Evolutionary conservation across 441 rosid genomes (phyloP).

Genomic region (Viola pubescens): DNA sequence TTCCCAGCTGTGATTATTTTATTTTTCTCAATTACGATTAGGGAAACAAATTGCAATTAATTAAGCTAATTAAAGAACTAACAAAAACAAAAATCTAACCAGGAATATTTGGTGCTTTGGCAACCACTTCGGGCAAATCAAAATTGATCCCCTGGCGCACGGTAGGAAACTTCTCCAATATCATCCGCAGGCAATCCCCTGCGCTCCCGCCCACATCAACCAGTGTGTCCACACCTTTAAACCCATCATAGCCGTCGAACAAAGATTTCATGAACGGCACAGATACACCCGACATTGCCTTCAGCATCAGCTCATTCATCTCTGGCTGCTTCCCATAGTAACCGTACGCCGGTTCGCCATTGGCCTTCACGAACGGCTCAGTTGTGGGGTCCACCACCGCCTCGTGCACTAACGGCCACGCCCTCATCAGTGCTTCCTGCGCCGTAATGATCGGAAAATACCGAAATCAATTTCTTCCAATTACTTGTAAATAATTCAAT

Average conservation of each 20-base stretch:
- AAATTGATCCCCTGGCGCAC: constrained; percentile 66
- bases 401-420: constrained; percentile 74
- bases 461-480: background rate
- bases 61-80: background rate
- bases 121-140: constrained; percentile 66
- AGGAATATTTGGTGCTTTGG: constrained; percentile 50
- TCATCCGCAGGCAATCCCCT: constrained; percentile 65
- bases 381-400: constrained; percentile 55
- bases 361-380: constrained; percentile 74
- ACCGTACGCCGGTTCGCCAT: constrained; percentile 57
- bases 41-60: background rate
- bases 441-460: too few species aligned
- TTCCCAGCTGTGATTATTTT: too few species aligned
- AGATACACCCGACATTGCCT: constrained; percentile 64
- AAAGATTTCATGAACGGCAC: constrained; percentile 61
- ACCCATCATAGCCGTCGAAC: constrained; percentile 61
- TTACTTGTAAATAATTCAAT: background rate
- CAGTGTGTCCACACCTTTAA: constrained; percentile 39
- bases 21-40: too few species aligned
- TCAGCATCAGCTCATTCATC: constrained; percentile 58
- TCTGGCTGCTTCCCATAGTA: constrained; percentile 70
- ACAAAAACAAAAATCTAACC: constrained; percentile 24
- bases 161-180: constrained; percentile 46
- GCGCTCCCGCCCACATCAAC: constrained; percentile 93
- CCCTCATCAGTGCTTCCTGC: constrained; percentile 60